These are phyloP conservation scores for Westerdykella ornata DNA, from an alignment of 2,329 filamentous ascomycete genomes.

Conservation along the genomic window DNA sequence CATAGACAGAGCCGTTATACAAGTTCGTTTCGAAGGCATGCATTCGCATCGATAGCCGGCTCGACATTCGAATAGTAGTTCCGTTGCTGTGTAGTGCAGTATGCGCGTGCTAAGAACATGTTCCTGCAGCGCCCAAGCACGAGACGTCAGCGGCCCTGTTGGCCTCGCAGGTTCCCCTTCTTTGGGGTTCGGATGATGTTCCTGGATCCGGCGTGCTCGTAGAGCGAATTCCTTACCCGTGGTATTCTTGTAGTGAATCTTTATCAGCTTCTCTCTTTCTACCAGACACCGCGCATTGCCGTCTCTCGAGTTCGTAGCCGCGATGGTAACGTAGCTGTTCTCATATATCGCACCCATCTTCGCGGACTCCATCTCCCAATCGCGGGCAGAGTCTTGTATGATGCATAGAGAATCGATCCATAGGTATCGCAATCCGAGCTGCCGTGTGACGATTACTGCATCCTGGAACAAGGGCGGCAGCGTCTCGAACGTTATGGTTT, in stretches of 20 bases:
- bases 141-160: constrained; percentile 20
- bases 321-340: constrained; percentile 29
- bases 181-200: constrained; percentile 25
- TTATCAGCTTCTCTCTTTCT: constrained; percentile 23
- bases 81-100: constrained; percentile 28
- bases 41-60: constrained; percentile 31
- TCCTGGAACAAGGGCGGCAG: constrained; percentile 23
- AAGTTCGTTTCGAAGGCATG: constrained; percentile 20
- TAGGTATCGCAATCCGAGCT: constrained; percentile 28
- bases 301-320: constrained; percentile 21
- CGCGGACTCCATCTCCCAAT: constrained; percentile 31
- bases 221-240: constrained; percentile 20
- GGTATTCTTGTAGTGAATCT: constrained; percentile 22
- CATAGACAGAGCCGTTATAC: constrained; percentile 25
- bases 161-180: constrained; percentile 19
- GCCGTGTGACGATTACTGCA: constrained; percentile 27
- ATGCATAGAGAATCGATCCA: constrained; percentile 35
- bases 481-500: constrained; percentile 21
- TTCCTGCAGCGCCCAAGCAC: constrained; percentile 32
- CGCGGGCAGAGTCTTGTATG: constrained; percentile 27
- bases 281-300: constrained; percentile 16
- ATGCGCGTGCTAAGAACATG: constrained; percentile 29
- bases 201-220: constrained; percentile 19
- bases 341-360: constrained; percentile 34
- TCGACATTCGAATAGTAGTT: constrained; percentile 33